Conservation (phyloP, 225 moss, liverwort and hornwort species). For the Pleurozium schreberi region DNA sequence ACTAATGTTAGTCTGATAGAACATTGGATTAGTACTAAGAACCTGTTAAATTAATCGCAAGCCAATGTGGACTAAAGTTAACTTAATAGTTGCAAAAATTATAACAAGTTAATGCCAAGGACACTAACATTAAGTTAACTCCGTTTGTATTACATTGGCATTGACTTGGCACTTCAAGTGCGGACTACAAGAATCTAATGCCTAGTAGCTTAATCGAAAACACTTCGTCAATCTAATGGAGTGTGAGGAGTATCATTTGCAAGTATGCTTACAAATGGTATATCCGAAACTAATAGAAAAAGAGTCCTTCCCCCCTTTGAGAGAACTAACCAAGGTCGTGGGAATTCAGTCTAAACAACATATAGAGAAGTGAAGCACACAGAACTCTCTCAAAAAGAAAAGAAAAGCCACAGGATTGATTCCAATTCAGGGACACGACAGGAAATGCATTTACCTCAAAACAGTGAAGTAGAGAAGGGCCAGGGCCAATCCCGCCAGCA, state of each 20-base stretch:
- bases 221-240: not conserved
- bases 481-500: constrained; percentile 71
- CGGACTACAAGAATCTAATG: not conserved
- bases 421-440: not conserved
- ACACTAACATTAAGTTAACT: not conserved
- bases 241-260: not conserved
- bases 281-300: not conserved
- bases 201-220: not conserved
- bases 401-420: not conserved
- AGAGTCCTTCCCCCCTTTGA: not conserved
- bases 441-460: constrained; percentile 36
- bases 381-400: not conserved
- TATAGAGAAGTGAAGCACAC: not conserved
- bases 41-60: not conserved
- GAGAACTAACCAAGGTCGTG: not conserved
- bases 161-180: not conserved
- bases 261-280: not conserved
- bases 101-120: not conserved
- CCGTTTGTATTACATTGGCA: not conserved
- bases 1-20: not conserved
- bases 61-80: not conserved
- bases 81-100: not conserved
- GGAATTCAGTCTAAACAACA: not conserved
- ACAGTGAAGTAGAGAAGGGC: constrained; percentile 93
- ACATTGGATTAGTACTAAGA: too few relatives aligned